A percentile compares a stretch with the other conserved stretches of the same genome.
Evolutionary conservation across 2,329 filamentous ascomycete species (phyloP).

Genomic region (Diplocarpon mali): DNA sequence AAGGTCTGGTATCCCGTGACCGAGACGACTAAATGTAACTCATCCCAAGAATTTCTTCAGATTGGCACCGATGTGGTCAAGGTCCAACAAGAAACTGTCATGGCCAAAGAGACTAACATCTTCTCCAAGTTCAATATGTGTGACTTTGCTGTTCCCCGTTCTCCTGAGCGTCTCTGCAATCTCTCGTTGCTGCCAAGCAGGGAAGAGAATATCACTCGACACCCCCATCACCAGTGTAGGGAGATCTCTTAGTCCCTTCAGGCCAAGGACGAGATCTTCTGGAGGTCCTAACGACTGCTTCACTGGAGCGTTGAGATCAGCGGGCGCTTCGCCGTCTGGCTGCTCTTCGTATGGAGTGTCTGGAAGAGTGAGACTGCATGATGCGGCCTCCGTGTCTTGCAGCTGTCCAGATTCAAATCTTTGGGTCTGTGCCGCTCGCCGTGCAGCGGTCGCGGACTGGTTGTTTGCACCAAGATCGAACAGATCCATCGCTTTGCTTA

Average conservation of each 20-base stretch:
- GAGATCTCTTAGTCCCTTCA: slow-evolving; percentile 60
- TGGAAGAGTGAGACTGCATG: slow-evolving; percentile 75
- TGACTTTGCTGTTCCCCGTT: slow-evolving; percentile 69
- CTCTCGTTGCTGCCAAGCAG: slow-evolving; percentile 95
- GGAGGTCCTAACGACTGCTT: slow-evolving; percentile 47
- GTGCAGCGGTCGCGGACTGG: slow-evolving; percentile 49
- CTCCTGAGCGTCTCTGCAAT: slow-evolving; percentile 72
- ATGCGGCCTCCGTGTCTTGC: slow-evolving; percentile 27
- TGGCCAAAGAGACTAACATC: slow-evolving; percentile 93
- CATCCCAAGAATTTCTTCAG: slow-evolving; percentile 67
- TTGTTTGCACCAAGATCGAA: slow-evolving; percentile 77
- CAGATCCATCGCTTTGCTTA: slow-evolving; percentile 97
- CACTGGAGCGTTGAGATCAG: slow-evolving; percentile 26
- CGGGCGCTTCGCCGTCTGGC: slow-evolving; percentile 35
- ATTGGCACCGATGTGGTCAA: slow-evolving; percentile 82
- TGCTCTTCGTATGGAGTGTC: slow-evolving; percentile 81
- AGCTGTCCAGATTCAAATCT: slow-evolving; percentile 38
- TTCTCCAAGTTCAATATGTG: slow-evolving; percentile 84
- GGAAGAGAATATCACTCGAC: slow-evolving; percentile 91
- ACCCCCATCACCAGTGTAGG: slow-evolving; percentile 87
- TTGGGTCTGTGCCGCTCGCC: slow-evolving; percentile 49
- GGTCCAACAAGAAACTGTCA: slow-evolving; percentile 87
- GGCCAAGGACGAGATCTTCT: slow-evolving; percentile 65
- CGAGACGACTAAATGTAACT: background rate
- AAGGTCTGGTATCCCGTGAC: too few relatives aligned